Evolutionary conservation across 305 asterid genomes (phyloP), one percentile per base, ranked within the genome.

Genomic region (Fraxinus xanthoxyloides): DNA sequence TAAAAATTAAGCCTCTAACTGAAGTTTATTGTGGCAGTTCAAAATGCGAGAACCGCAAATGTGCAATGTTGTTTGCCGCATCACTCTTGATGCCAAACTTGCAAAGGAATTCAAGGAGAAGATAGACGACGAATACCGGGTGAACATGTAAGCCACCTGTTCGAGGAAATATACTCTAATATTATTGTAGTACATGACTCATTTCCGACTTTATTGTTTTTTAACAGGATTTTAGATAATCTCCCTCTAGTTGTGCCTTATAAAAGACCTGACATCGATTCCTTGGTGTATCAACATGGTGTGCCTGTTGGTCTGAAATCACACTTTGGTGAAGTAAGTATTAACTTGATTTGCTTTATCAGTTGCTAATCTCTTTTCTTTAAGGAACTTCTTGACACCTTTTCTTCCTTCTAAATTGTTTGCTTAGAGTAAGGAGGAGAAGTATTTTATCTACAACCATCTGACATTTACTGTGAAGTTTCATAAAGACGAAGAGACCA

Each of bases 381-480:
- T 72, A n/a, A 32, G 23, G 15, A 34, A 72, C 76, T 72, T 70
- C 38, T 34, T 72, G 46, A 72, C 76, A 7, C 26, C 15, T n/a
- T 15, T 31, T 17, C 43, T 72, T 70, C 15, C 75, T 70, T n/a
- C 75, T 69, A 15, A 72, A 32, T 72, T 32, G 26, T 32, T 78
- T 82, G 56, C 23, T 24, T 79, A 85, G 87, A 65, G 81, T 54
- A 81, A 81, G 76, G 83, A 81, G 43, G 85, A 85, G 65, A 85
- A 81, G 46, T 77, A 82, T 54, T 85, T 85, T 46, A 85, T 85
- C 82, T 79, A 85, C 74, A 85, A 85, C 80, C 87, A 85, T 69
- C 82, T 85, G 75, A 46, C 85, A 69, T 85, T 85, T 36, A 85
- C 83, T 3, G 87, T 85, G 78, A 85, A 81, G 80, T 85, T 77